These are phyloP conservation scores for Puccinia polysora DNA, from an alignment of 1,284 basidiomycete species.

Conservation along the genomic window DNA sequence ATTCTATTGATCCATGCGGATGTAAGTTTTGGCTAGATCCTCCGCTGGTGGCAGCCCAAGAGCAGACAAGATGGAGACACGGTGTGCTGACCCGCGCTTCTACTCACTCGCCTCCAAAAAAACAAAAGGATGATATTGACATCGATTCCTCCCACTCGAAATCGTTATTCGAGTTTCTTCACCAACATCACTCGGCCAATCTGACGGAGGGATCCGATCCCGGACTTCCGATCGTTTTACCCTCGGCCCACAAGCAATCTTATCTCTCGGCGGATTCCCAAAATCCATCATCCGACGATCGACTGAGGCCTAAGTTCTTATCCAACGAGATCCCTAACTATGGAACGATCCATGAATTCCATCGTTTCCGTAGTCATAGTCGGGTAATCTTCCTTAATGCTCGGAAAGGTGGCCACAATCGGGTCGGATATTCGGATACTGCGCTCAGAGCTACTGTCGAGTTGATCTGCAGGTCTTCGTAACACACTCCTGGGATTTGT, in stretches of 20 bases:
- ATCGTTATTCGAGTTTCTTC: conserved; percentile 11
- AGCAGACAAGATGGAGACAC: no score
- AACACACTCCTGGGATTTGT: no score
- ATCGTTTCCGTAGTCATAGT: neutral
- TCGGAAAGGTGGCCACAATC: conserved; percentile 22
- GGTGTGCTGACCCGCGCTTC: no score
- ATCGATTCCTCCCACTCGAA: conserved; percentile 28
- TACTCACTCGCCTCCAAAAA: no score
- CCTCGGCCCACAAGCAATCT: conserved; percentile 6
- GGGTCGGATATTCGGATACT: conserved; percentile 18
- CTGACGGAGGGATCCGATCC: neutral
- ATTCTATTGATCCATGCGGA: conserved; percentile 34
- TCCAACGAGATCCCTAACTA: conserved; percentile 14
- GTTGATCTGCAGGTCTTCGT: conserved; percentile 21
- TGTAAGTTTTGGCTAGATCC: neutral
- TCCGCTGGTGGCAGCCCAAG: no score
- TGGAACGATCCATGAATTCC: conserved; percentile 17
- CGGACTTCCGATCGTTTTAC: neutral
- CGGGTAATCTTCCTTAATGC: conserved; percentile 24
- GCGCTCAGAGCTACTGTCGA: conserved; percentile 21
- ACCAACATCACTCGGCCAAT: conserved; percentile 10
- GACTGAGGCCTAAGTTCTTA: neutral
- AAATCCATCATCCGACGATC: neutral
- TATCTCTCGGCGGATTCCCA: conserved; percentile 3
- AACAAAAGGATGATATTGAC: conserved; percentile 29